Evolutionary conservation across 108 stramenopile genomes (phyloP).

Genomic region (Nitzschia sp.): DNA sequence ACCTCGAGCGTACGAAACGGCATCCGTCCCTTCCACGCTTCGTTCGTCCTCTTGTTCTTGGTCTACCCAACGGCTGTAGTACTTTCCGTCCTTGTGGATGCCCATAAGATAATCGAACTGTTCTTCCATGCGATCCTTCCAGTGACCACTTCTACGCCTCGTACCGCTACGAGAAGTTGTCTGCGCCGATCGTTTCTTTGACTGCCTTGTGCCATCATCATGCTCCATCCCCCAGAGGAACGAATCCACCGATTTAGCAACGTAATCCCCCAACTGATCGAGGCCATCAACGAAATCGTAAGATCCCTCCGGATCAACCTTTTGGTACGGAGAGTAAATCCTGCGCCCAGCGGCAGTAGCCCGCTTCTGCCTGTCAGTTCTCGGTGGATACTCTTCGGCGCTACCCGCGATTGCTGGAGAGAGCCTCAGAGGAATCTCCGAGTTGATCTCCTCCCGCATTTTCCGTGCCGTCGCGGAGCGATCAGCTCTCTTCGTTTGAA

Average conservation of each 20-base stretch:
- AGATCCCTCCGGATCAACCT: not conserved
- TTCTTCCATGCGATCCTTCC: conserved; percentile 49
- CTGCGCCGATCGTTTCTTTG: not conserved
- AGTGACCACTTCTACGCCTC: conserved; percentile 11
- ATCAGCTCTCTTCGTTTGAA: not conserved
- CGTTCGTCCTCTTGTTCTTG: conserved; percentile 17
- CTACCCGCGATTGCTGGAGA: not conserved
- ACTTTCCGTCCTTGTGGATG: conserved; percentile 32
- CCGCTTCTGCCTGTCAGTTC: too few relatives aligned
- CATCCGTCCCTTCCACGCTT: conserved; percentile 25
- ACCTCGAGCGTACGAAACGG: conserved; percentile 24
- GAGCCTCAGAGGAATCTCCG: not conserved
- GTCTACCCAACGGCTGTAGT: conserved; percentile 40
- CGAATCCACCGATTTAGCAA: conserved; percentile 31
- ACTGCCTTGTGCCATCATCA: too few relatives aligned
- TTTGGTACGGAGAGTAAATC: conserved; percentile 27
- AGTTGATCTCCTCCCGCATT: not conserved
- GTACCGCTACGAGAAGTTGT: not conserved
- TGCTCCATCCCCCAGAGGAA: conserved; percentile 30
- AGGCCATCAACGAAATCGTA: conserved; percentile 24
- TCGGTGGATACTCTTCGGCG: not conserved
- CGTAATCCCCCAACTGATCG: conserved; percentile 32
- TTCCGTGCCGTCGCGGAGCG: too few relatives aligned
- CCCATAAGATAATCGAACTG: conserved; percentile 39
- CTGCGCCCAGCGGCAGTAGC: not conserved